Evolutionary conservation across 2,329 filamentous ascomycete species (phyloP), one percentile per base, ranked within the genome.

Genomic region (Paecilomyces fulvus): DNA sequence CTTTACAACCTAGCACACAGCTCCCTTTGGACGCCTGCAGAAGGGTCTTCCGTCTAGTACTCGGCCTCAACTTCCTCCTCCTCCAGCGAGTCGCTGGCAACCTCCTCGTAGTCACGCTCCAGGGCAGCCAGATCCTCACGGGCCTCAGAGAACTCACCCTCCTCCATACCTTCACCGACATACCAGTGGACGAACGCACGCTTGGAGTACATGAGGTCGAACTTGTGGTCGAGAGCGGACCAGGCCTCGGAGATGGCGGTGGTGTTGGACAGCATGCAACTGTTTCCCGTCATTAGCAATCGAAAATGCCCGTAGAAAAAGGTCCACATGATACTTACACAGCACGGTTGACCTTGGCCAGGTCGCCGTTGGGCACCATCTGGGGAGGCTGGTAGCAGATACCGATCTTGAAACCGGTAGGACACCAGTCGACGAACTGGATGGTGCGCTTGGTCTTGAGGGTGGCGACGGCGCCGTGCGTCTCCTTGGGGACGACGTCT

Each of bases 131-230:
- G 81, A 80, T 99, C 94, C 81, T 99, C 94, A 76, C 94, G 92
- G 63, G 94, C 94, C 83, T 99, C 94, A 57, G 90, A 95, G 85
- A 99, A 99, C 80, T 99, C 94, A 78, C 94, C 94, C 79, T 99
- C 94, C 84, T 99, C 94, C 94, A 99, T 99, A 86, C 94, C 94
- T 83, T 97, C 94, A 81, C 94, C 94, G 73, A 99, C 94, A 71
- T 97, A 99, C 94, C 94, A 99, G 81, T 99, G 94, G 64, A 99
- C 94, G 80, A 99, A 99, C 61, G 94, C 94, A 82, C 94, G 94
- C 88, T 99, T 99, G 77, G 90, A 95, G 87, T 97, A 96, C 94
- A 99, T 99, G 75, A 99, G 90, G 73, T 99, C 94, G 82, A 99
- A 99, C 82, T 99, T 99, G 84, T 88, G 85, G 60, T 91, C 95